phyloP scores from a whole-genome alignment of 495 filamentous ascomycete species.

The Beverwykella pulmonaria region DNA sequence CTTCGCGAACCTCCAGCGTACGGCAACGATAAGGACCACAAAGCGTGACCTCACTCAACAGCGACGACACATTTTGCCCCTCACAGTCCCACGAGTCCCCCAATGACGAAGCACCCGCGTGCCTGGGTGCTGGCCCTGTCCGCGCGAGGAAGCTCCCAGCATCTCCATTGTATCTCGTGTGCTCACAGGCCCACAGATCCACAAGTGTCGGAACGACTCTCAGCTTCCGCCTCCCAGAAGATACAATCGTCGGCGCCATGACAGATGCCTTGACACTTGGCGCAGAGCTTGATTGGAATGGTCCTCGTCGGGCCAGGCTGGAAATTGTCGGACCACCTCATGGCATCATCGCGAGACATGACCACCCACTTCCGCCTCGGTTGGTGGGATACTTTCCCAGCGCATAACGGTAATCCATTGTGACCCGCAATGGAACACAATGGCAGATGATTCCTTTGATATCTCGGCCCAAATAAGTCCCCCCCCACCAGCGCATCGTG shows the following conservation, averaged over 20 bases:
- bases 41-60: too few species aligned
- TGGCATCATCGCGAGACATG: too few species aligned
- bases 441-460: too few species aligned
- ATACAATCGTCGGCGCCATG: too few species aligned
- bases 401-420: not conserved
- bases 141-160: not conserved
- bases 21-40: not conserved
- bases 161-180: not conserved
- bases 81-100: too few species aligned
- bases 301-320: not conserved
- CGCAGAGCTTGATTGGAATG: not conserved
- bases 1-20: too few species aligned
- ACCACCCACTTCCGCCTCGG: not conserved
- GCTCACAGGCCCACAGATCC: not conserved
- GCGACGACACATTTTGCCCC: too few species aligned
- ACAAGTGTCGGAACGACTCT: too few species aligned
- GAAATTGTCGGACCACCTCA: not conserved
- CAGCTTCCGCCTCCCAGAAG: too few species aligned
- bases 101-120: not conserved
- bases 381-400: not conserved
- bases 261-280: not conserved
- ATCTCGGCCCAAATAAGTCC: not conserved
- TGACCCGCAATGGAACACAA: not conserved
- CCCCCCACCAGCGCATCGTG: not conserved
- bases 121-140: not conserved